Evolutionary conservation across 2,329 filamentous ascomycete genomes (phyloP).

Genomic region (Aspergillus pseudotamarii): DNA sequence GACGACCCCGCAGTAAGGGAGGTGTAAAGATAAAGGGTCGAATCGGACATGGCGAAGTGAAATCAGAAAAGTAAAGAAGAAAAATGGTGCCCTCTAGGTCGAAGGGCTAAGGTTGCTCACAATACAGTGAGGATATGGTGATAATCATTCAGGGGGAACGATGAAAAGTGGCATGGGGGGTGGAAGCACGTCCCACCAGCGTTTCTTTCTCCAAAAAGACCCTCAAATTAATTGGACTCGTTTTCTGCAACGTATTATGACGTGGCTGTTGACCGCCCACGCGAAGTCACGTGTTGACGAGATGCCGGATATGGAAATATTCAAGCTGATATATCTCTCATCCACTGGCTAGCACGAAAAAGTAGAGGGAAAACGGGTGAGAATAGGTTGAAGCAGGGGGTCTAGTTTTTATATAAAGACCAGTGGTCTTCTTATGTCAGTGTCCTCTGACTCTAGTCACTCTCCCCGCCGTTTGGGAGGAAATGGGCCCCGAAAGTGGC

Average conservation of each 20-base stretch:
- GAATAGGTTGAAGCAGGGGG: neutral
- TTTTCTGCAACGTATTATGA: neutral
- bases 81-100: neutral
- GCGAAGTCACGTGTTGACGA: neutral
- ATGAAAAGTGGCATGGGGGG: neutral
- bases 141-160: neutral
- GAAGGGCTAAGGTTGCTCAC: neutral
- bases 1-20: slow-evolving; percentile 94
- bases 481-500: neutral
- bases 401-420: neutral
- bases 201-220: neutral
- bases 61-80: neutral
- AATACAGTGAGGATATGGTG: neutral
- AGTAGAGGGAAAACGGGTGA: neutral
- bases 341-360: neutral
- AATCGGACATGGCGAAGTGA: slow-evolving; percentile 42
- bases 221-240: slow-evolving; percentile 2
- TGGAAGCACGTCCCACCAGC: slow-evolving; percentile 2
- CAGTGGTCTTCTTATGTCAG: neutral
- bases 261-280: slow-evolving; percentile 2
- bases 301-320: neutral
- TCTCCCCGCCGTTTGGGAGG: neutral
- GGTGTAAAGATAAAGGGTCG: slow-evolving; percentile 89
- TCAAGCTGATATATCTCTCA: neutral
- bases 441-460: neutral